A percentile compares a stretch with the other conserved stretches of the same genome.
Evolutionary conservation across 306 rosid species (phyloP).

Genomic region (Medicago arabica): DNA sequence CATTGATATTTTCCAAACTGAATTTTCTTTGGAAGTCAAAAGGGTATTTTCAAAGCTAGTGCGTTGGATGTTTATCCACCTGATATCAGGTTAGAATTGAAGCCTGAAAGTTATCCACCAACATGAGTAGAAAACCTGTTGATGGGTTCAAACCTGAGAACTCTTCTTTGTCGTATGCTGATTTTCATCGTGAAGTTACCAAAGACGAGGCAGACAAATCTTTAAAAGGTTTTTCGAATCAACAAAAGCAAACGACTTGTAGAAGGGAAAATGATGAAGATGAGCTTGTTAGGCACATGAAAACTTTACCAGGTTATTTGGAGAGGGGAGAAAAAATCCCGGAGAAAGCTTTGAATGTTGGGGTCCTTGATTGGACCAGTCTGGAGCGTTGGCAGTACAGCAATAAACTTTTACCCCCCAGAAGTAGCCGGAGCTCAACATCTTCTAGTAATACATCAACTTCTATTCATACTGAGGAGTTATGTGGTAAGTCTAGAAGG

Average conservation of each 20-base stretch:
- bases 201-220: constrained; percentile 43
- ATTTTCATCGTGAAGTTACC: constrained; percentile 59
- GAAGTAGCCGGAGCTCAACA: constrained; percentile 52
- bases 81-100: constrained; percentile 52
- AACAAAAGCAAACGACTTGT: constrained; percentile 49
- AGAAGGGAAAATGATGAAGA: constrained; percentile 63
- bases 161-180: constrained; percentile 61
- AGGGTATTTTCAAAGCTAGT: constrained; percentile 35
- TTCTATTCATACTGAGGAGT: constrained; percentile 59
- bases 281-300: constrained; percentile 87
- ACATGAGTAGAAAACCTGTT: constrained; percentile 51
- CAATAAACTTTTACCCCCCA: constrained; percentile 54
- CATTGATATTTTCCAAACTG: constrained; percentile 38
- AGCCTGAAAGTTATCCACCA: constrained; percentile 45
- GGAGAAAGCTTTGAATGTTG: constrained; percentile 82
- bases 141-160: constrained; percentile 54
- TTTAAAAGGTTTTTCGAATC: constrained; percentile 44
- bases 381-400: constrained; percentile 77
- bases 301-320: constrained; percentile 84
- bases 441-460: constrained; percentile 63
- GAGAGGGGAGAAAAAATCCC: constrained; percentile 65
- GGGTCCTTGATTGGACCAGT: constrained; percentile 93
- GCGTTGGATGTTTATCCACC: constrained; percentile 32
- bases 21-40: constrained; percentile 36
- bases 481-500: constrained; percentile 59